phyloP scores from a whole-genome alignment of 1,284 basidiomycete genomes.

The Coniferiporia sulphurascens region DNA sequence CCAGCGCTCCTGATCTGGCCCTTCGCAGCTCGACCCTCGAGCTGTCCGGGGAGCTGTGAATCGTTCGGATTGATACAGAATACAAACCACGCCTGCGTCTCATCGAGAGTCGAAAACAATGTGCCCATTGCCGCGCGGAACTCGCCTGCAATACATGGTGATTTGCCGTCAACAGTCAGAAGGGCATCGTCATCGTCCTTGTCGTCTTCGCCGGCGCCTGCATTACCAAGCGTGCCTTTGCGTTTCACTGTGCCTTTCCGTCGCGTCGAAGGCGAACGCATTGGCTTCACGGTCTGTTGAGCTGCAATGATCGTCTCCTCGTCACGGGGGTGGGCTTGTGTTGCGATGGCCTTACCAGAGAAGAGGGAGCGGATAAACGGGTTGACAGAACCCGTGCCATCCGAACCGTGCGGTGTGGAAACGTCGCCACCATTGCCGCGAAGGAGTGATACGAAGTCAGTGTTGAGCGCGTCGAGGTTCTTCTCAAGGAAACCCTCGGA shows the following conservation, averaged over 20 bases:
- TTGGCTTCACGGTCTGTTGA: slow-evolving; percentile 89
- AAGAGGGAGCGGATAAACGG: slow-evolving; percentile 92
- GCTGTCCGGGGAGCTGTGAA: slow-evolving; percentile 88
- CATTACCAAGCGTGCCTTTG: slow-evolving; percentile 57
- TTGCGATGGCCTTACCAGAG: slow-evolving; percentile 82
- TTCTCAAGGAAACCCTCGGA: slow-evolving; percentile 85
- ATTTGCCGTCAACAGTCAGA: slow-evolving; percentile 29
- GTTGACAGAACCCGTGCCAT: slow-evolving; percentile 74
- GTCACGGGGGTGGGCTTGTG: slow-evolving; percentile 85
- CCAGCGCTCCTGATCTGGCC: slow-evolving; percentile 86
- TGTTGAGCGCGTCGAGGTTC: slow-evolving; percentile 87
- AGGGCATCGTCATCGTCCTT: slow-evolving; percentile 48
- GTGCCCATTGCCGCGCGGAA: slow-evolving; percentile 81
- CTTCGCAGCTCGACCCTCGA: slow-evolving; percentile 89
- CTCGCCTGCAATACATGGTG: slow-evolving; percentile 82
- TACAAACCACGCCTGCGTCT: slow-evolving; percentile 89
- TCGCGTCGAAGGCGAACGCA: slow-evolving; percentile 85
- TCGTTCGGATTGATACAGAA: slow-evolving; percentile 95
- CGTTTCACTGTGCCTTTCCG: slow-evolving; percentile 70
- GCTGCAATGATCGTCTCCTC: slow-evolving; percentile 94
- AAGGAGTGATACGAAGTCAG: slow-evolving; percentile 89
- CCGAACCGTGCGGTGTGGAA: slow-evolving; percentile 39
- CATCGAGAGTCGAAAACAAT: slow-evolving; percentile 85
- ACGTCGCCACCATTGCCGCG: slow-evolving; percentile 49
- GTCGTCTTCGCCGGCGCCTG: slow-evolving; percentile 45